phyloP scores from a whole-genome alignment of 768 basidiomycete genomes.

The Candolleomyces aberdarensis region DNA sequence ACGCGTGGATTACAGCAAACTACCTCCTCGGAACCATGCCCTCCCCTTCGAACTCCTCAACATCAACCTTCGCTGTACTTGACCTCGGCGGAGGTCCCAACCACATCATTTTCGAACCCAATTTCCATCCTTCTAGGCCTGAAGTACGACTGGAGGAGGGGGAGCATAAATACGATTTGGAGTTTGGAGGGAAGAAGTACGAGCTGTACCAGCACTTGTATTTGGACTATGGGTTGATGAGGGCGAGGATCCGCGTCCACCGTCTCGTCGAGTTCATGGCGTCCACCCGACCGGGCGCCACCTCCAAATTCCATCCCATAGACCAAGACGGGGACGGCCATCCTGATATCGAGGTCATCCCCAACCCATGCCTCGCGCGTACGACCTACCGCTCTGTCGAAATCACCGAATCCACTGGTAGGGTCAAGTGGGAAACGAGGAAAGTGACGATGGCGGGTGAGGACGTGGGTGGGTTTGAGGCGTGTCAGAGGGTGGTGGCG shows the following conservation, averaged over 20 bases:
- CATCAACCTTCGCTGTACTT: constrained; percentile 76
- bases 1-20: constrained; percentile 97
- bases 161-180: constrained; percentile 87
- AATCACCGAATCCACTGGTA: constrained; percentile 41
- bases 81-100: constrained; percentile 97
- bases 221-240: constrained; percentile 94
- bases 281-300: constrained; percentile 30
- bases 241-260: constrained; percentile 80
- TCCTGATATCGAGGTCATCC: constrained; percentile 27
- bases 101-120: constrained; percentile 95
- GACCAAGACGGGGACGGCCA: constrained; percentile 11
- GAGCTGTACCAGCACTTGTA: constrained; percentile 97
- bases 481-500: constrained; percentile 80
- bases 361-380: constrained; percentile 81
- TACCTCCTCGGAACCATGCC: constrained; percentile 76
- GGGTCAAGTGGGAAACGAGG: constrained; percentile 31
- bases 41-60: too few species aligned
- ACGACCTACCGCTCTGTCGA: constrained; percentile 62
- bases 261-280: constrained; percentile 87
- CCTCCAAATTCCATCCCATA: constrained; percentile 16
- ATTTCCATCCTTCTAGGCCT: constrained; percentile 32
- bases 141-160: constrained; percentile 58
- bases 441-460: constrained; percentile 87
- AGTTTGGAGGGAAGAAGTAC: constrained; percentile 66
- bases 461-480: constrained; percentile 79